Evolutionary conservation across 1,284 basidiomycete genomes (phyloP).

Genomic region (Ustilago curta): DNA sequence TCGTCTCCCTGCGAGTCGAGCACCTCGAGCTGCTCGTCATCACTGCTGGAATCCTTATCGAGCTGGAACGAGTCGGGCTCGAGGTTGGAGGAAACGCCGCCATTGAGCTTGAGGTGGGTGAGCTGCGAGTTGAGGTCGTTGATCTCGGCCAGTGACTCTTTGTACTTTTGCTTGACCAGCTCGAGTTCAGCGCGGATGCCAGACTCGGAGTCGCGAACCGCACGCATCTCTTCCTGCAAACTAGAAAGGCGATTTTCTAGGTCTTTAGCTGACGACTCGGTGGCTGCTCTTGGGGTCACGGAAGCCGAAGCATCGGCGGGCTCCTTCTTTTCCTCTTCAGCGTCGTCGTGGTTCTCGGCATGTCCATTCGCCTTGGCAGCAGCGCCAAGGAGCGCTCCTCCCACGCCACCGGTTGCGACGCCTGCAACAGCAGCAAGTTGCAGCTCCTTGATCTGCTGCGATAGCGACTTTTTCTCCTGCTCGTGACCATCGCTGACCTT

Average conservation of each 20-base stretch:
- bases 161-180: conserved; percentile 82
- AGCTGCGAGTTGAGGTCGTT: conserved; percentile 75
- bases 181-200: conserved; percentile 76
- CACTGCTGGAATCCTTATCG: conserved; percentile 27
- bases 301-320: background rate
- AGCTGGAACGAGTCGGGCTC: conserved; percentile 35
- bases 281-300: conserved; percentile 80
- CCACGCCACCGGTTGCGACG: conserved; percentile 21
- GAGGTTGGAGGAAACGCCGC: conserved; percentile 9
- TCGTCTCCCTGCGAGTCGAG: conserved; percentile 47
- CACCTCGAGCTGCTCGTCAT: conserved; percentile 59
- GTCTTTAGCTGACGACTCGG: conserved; percentile 79
- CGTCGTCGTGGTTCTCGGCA: conserved; percentile 1
- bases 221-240: conserved; percentile 75
- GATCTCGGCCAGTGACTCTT: conserved; percentile 87
- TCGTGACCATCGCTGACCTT: conserved; percentile 21
- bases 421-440: conserved; percentile 37
- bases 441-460: conserved; percentile 38
- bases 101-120: conserved; percentile 55
- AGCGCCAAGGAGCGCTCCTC: conserved; percentile 19
- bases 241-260: conserved; percentile 73
- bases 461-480: conserved; percentile 39
- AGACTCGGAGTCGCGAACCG: conserved; percentile 47
- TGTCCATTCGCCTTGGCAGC: conserved; percentile 1
- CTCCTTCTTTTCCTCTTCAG: background rate